Conservation (phyloP, 208 protist genomes). For the Leishmania mexicana region DNA sequence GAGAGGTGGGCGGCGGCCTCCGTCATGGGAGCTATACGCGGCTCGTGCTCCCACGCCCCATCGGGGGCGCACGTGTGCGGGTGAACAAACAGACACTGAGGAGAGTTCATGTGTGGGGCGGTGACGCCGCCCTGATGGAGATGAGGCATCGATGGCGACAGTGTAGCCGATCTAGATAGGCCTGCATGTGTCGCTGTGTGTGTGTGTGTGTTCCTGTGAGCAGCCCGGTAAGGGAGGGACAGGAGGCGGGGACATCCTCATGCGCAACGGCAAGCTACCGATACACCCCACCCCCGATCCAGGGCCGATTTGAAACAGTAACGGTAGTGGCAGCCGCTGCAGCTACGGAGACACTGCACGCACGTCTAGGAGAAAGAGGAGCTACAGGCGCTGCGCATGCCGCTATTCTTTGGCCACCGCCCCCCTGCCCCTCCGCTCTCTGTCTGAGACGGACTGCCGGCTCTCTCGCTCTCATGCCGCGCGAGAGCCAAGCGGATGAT, state of each 20-base stretch:
- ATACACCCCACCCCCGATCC: not conserved
- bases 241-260: not conserved
- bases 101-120: not conserved
- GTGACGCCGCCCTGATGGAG: not conserved
- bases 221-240: not conserved
- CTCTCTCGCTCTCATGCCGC: not conserved
- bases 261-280: not conserved
- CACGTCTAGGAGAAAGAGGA: not conserved
- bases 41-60: not conserved
- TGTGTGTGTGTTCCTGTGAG: not conserved
- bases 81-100: not conserved
- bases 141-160: not conserved
- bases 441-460: too few relatives aligned
- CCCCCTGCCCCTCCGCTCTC: not conserved
- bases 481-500: constrained; percentile 18
- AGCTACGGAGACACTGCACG: not conserved
- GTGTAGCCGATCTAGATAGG: not conserved
- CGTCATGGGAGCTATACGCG: not conserved
- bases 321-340: not conserved
- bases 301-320: not conserved
- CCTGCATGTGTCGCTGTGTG: not conserved
- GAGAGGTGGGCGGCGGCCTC: not conserved
- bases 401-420: not conserved
- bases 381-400: not conserved
- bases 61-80: not conserved